Evolutionary conservation across 2,329 filamentous ascomycete genomes (phyloP), one percentile per base, ranked within the genome.

Genomic region (Botryosphaeria agaves): DNA sequence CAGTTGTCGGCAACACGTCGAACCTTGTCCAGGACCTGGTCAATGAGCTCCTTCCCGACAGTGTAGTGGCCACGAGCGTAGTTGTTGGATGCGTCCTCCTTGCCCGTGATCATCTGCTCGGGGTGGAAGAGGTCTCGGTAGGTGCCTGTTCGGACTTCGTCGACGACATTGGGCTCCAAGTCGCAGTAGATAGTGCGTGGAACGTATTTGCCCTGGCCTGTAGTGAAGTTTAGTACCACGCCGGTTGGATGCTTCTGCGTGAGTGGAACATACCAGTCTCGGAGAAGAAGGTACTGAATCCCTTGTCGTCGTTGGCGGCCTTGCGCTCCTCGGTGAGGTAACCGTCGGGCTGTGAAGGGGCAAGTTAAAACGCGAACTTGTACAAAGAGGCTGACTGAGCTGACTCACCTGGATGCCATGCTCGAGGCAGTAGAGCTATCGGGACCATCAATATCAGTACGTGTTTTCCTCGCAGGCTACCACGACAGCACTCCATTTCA

Each of bases 1-100:
- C 89, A 98, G 74, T 89, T 91, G 62, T 98, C 85, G 61, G 89
- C 87, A 47, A 95, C 85, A 48, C 82, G 83, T 59, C 89, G 83
- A 44, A 98, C 80, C 73, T 92, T 92, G 72, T 98, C 89, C 46
- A 95, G 68, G 39, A 95, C 89, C 58, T 85, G 77, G 60, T 98
- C 89, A 49, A 95, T 94, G 61, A 98, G 75, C 71, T 98, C 89
- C 74, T 95, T 95, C 58, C 89, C 89, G 48, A 95, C 85, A 41
- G 89, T 98, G 73, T 98, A 98, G 71, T 98, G 89, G 46, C 89
- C 89, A 72, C 89, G 87, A 49, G 89, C 89, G 56, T 95, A 95
- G 77, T 98, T 98, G 80, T 98, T 98, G 47, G 87, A 94, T 45
- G 89, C 89, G 76, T 95, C 89, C 72, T 95, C 89, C 77, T 95